These are phyloP conservation scores for Arachis stenosperma DNA, from an alignment of 306 rosid species.

Conservation along the genomic window DNA sequence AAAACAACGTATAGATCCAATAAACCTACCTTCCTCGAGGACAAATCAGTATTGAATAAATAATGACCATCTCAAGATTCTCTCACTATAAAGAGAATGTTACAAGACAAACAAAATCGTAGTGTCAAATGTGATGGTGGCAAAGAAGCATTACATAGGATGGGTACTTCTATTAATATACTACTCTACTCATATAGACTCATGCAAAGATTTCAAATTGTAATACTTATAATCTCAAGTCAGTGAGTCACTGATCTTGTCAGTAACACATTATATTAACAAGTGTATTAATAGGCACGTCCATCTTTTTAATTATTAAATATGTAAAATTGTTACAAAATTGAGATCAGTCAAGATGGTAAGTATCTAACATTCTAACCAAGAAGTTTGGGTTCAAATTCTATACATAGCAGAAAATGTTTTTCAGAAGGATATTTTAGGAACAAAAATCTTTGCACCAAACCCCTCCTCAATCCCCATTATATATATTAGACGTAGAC, in stretches of 20 bases:
- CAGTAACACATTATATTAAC: background rate
- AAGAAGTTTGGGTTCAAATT: too few relatives aligned
- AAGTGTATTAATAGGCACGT: too few relatives aligned
- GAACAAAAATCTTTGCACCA: too few relatives aligned
- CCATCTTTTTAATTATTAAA: too few relatives aligned
- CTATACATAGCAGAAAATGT: too few relatives aligned
- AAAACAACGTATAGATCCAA: conserved; percentile 1
- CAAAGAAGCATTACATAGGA: background rate
- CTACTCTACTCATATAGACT: background rate
- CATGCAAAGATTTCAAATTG: conserved; percentile 6
- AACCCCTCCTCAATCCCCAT: too few relatives aligned
- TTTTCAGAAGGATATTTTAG: too few relatives aligned
- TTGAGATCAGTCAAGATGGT: too few relatives aligned
- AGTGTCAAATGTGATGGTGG: background rate
- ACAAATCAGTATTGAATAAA: conserved; percentile 10
- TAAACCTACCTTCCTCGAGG: conserved; percentile 6
- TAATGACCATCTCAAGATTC: background rate
- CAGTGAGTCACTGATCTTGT: background rate
- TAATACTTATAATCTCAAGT: background rate
- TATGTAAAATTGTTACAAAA: too few relatives aligned
- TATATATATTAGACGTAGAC: too few relatives aligned
- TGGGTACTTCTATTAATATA: background rate
- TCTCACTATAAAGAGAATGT: conserved; percentile 5
- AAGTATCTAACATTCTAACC: too few relatives aligned
- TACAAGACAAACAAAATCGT: background rate